Evolutionary conservation across 495 filamentous ascomycete genomes (phyloP), one percentile per base, ranked within the genome.

Genomic region (Aspergillus panamensis): DNA sequence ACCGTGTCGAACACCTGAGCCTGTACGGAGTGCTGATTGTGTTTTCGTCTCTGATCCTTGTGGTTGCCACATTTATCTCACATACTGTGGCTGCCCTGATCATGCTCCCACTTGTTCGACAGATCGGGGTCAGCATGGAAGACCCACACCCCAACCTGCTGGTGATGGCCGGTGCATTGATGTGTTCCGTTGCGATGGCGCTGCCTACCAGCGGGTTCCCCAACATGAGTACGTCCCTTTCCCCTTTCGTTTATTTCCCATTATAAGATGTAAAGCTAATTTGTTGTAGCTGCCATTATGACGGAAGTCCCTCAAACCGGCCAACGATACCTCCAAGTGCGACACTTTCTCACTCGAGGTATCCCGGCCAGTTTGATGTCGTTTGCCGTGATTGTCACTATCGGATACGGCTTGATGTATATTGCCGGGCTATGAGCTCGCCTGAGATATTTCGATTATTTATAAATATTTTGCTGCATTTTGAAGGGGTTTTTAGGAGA

Each of bases 1-100:
- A 73, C 3, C 69, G 78, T 25, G 90, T 97, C 7, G 77, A 90
- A 53, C 84, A 87, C 25, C 77, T 96, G 63, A 91, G 90, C 63
- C 76, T 97, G 0, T 99, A 99, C 66, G 84, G 85, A 35, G 85
- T 97, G 21, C 77, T 97, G 25, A 82, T 96, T 6, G 89, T 96
- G 17, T 97, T 99, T 67, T 84, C 87, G 32, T 78, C 74, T 35
- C 69, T 99, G 74, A 96, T 96, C 52, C 74, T 97, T 7, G 90
- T 97, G 30, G 88, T 99, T 48, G 95, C 95, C 10, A 96, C 93
- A 2, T 99, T 99, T 69, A 99, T 99, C 76, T 92, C 87, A 54
- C 94, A 99, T 64, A 99, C 94, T 3, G 94, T 99, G 13, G 92
- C 95, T 0, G 94, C 94, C 8, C 75, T 99, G 48, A 99, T 99